Base-by-base conservation (phyloP, 805 yeast species). In the Saturnispora bothae region DNA sequence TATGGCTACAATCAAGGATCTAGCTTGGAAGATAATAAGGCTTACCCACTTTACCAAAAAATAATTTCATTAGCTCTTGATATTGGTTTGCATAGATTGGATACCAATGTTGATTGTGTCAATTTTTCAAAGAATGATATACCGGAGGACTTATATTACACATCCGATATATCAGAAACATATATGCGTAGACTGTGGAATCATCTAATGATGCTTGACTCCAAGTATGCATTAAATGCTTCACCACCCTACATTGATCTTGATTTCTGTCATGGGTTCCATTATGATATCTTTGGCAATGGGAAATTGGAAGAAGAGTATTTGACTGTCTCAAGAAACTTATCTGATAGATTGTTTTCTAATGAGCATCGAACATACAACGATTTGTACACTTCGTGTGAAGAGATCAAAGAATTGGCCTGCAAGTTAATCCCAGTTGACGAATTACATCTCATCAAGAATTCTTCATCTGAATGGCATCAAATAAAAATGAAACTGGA, bases 171-270 rank as follows among this genome's bases (percentile, higher is more conserved):
- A 9, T 21, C 47, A 14, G 5, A 17, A 3, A 31, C 21, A 3
- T 32, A 33, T 15, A 12, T 35, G 12, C 47, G 40, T 26, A 9
- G 14, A 13, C 31, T 49, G 15, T 48, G 53, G 53, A 46, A 47
- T 30, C 35, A 44, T 36, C 27, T 48, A 17, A 25, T 42, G 13
- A 13, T 16, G 3, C 7, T 29, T 5, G 53, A 49, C 36, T 33
- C 47, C 1, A 16, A n/a, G 6, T 48, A 42, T 38, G 38, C 36
- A 7, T 22, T 37, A 15, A n/a, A 13, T 7, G 43, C 41, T 4
- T 15, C 36, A 1, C 48, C 48, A 5, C 35, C 46, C 17, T 16
- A 42, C 10, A 39, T 49, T 17, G 38, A 48, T 31, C 33, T 42
- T 16, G 38, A 42, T 5, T 47, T 18, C 27, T 42, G 43, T 19